Base-by-base conservation (phyloP, 2,329 filamentous ascomycete genomes). In the Hypoxylon sp. region DNA sequence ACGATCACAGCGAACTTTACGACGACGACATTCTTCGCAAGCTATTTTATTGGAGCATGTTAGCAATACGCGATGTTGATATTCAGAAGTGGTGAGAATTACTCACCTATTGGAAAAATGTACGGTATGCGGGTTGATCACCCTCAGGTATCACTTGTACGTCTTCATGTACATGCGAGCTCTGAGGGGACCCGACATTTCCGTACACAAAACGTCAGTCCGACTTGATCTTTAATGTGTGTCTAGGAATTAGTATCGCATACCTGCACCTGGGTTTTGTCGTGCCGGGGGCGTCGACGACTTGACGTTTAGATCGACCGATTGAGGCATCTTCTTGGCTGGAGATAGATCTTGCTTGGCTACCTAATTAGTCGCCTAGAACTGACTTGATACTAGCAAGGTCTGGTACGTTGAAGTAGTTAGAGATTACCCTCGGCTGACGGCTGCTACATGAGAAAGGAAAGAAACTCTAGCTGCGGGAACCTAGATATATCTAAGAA, bases 201-300 rank as follows among this genome's bases (percentile, higher is more conserved):
- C 46, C 59, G 55, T 43, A 61, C 43, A 48, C 29, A 2, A 0
- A 37, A 23, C 19, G 54, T 60, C 41, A 55, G 51, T 37, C 23
- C 16, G n/a, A 50, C 25, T 23, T 50, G 25, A n/a, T n/a, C n/a
- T 34, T 46, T 41, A 52, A 52, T 39, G 32, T 21, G 21, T 14
- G 41, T 21, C 25, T 54, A 51, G 34, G 51, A 46, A 63, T 14
- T 54, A 16, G 50, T 34, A 53, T 58, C 2, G 21, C 67, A 63
- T 69, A 70, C 67, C 67, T 65, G 67, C 67, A 29, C 67, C 67
- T 37, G 67, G 67, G 34, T 70, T 70, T 21, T 70, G 67, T 56
- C 67, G 64, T 52, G 67, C 52, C 30, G 61, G 67, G 30, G 64
- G 64, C 51, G 58, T 60, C 37, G 67, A 68, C 30, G 55, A 61